A percentile compares a stretch with the other conserved stretches of the same genome.
Evolutionary conservation across 805 yeast species (phyloP).

Genomic region (Saturnispora mendoncae): DNA sequence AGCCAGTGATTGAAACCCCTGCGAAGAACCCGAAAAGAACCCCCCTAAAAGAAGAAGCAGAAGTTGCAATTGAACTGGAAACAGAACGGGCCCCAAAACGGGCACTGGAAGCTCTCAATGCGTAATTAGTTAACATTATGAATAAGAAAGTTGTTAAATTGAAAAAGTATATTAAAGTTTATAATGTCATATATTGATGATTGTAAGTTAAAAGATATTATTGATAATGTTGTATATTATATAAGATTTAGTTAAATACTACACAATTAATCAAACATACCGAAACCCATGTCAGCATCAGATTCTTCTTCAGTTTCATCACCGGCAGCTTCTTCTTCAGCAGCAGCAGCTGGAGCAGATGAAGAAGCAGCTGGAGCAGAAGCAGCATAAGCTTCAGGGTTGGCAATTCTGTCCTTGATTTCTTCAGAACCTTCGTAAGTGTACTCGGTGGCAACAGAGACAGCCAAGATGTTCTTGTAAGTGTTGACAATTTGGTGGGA

Average conservation of each 20-base stretch:
- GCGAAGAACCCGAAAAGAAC: constrained; percentile 67
- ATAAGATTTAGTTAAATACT: too few species aligned
- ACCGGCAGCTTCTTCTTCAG: constrained; percentile 62
- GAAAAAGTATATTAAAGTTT: too few species aligned
- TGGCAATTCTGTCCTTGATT: constrained; percentile 98
- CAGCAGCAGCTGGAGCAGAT: constrained; percentile 48
- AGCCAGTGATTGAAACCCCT: constrained; percentile 69
- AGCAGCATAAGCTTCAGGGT: constrained; percentile 99
- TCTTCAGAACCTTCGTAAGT: constrained; percentile 99
- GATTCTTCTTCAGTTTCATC: constrained; percentile 45
- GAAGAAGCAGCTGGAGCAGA: constrained; percentile 98
- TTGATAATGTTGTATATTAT: too few species aligned
- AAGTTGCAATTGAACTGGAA: constrained; percentile 11
- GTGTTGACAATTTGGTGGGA: constrained; percentile 98
- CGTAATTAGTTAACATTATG: too few species aligned
- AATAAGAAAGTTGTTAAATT: too few species aligned
- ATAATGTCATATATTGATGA: too few species aligned
- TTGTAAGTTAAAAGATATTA: too few species aligned
- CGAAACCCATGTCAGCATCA: constrained; percentile 86
- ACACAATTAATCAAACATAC: constrained; percentile 97
- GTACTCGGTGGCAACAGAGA: constrained; percentile 97
- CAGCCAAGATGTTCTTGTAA: constrained; percentile 97
- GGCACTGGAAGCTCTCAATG: background rate
- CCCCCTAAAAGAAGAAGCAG: constrained; percentile 26
- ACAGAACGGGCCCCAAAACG: constrained; percentile 8